These are phyloP conservation scores for Tolypocladium amazonense DNA, from an alignment of 2,329 filamentous ascomycete genomes.

Conservation along the genomic window DNA sequence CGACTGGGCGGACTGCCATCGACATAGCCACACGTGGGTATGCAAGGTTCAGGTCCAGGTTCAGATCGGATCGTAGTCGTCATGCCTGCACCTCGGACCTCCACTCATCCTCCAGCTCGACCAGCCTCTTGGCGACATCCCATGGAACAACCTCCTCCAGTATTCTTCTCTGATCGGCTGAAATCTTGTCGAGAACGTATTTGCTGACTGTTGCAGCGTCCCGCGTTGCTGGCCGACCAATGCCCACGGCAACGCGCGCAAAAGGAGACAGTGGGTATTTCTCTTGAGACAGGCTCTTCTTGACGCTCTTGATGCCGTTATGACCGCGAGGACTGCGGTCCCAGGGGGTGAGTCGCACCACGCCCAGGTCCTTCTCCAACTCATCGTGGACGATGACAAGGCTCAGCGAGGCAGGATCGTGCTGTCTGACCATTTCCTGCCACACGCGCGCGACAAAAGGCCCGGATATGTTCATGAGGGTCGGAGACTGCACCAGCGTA, in stretches of 20 bases:
- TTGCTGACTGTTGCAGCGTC: conserved; percentile 56
- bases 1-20: background rate
- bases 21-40: background rate
- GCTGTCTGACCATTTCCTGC: conserved; percentile 37
- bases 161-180: conserved; percentile 33
- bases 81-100: conserved; percentile 9
- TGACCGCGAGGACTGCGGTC: conserved; percentile 57
- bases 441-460: conserved; percentile 57
- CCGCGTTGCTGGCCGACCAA: conserved; percentile 68
- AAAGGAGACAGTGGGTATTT: conserved; percentile 31
- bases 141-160: conserved; percentile 42
- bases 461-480: conserved; percentile 79
- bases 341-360: conserved; percentile 54
- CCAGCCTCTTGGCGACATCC: conserved; percentile 38
- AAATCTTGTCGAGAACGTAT: conserved; percentile 69
- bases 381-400: conserved; percentile 86
- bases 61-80: background rate
- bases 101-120: conserved; percentile 33
- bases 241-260: conserved; percentile 67
- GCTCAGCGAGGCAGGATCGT: conserved; percentile 23
- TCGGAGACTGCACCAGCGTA: conserved; percentile 64
- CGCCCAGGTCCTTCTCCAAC: conserved; percentile 61
- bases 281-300: conserved; percentile 32
- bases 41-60: background rate
- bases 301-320: conserved; percentile 63